Conservation (phyloP, 345 rosid species). For the Microthlaspi erraticum region DNA sequence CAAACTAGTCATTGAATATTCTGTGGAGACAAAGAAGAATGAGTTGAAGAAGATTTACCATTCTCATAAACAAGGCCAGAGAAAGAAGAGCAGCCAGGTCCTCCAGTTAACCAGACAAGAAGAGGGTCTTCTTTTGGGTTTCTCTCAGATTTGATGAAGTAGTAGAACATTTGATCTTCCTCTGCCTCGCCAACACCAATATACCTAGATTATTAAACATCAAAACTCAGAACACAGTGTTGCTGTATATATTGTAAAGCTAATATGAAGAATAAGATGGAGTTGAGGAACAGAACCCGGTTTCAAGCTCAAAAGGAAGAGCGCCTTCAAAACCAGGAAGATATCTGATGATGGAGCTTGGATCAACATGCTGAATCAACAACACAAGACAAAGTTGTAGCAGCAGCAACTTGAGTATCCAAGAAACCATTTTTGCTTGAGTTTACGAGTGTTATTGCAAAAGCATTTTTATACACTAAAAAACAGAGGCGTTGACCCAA, state of each 20-base stretch:
- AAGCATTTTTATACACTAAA: too few relatives aligned
- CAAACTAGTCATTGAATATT: neutral
- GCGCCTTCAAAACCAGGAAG: slow-evolving; percentile 54
- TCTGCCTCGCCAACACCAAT: slow-evolving; percentile 38
- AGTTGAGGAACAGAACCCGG: slow-evolving; percentile 43
- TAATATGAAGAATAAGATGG: neutral
- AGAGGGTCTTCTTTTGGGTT: slow-evolving; percentile 37
- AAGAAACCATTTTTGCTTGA: neutral
- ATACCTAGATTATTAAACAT: slow-evolving; percentile 30
- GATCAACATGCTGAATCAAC: slow-evolving; percentile 24
- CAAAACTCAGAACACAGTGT: neutral
- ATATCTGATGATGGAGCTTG: slow-evolving; percentile 34
- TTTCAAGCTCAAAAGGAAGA: slow-evolving; percentile 63
- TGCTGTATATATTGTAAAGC: neutral
- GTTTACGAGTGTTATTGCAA: neutral
- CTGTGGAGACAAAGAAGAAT: neutral
- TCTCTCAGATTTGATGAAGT: slow-evolving; percentile 44
- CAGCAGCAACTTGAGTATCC: slow-evolving; percentile 7
- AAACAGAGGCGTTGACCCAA: too few relatives aligned
- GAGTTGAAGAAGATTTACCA: slow-evolving; percentile 1
- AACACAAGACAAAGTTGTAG: slow-evolving; percentile 9
- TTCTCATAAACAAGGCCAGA: slow-evolving; percentile 38
- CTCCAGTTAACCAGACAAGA: slow-evolving; percentile 45
- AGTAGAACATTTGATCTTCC: slow-evolving; percentile 42
- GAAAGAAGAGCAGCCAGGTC: slow-evolving; percentile 51